These are phyloP conservation scores for Eutrema heterophyllum DNA, from an alignment of 345 rosid species.

Conservation along the genomic window DNA sequence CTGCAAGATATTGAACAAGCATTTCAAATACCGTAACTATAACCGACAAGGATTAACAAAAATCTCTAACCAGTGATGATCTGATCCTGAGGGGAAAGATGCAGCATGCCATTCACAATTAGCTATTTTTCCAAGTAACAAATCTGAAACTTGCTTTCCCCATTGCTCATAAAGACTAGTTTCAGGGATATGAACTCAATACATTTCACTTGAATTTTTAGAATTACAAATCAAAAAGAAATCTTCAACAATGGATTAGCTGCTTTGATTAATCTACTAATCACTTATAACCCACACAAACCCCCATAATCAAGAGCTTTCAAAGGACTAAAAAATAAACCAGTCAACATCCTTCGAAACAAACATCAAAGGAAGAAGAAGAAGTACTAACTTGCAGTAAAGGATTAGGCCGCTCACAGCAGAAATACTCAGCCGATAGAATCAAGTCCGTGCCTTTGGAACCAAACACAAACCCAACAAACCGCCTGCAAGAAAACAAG, in stretches of 20 bases:
- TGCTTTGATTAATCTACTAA: not conserved
- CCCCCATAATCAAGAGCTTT: not conserved
- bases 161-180: not conserved
- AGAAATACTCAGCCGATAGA: conserved; percentile 55
- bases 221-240: not conserved
- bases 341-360: no score
- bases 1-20: conserved; percentile 37
- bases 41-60: not conserved
- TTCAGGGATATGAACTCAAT: not conserved
- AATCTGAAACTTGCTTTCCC: not conserved
- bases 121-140: not conserved
- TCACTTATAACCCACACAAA: not conserved
- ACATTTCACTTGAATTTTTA: not conserved
- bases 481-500: conserved; percentile 42
- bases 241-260: not conserved
- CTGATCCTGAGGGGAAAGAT: not conserved
- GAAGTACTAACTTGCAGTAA: conserved; percentile 52
- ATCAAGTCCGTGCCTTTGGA: conserved; percentile 48
- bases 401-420: conserved; percentile 90
- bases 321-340: no score
- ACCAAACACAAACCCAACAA: conserved; percentile 58
- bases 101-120: not conserved
- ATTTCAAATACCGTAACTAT: not conserved
- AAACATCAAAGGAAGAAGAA: not conserved
- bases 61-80: not conserved